Evolutionary conservation across 129 eudicot genomes (phyloP).

Genomic region (Artemisia argyi): DNA sequence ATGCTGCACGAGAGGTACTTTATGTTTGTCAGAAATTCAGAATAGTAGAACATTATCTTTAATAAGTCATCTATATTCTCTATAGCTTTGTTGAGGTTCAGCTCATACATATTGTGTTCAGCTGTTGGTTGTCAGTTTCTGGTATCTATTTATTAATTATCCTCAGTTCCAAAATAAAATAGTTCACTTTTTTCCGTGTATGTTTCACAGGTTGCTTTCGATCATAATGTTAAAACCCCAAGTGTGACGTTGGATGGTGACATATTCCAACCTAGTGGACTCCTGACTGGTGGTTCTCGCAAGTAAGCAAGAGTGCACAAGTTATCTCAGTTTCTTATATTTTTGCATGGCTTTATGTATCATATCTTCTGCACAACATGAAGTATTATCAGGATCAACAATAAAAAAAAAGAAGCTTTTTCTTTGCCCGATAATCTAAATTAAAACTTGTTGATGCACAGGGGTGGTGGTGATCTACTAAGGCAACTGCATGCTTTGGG

Average conservation of each 20-base stretch:
- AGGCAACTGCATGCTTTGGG: conserved; percentile 79
- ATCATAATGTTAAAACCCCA: conserved; percentile 57
- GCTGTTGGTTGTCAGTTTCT: neutral
- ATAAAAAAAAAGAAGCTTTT: conserved; percentile 5
- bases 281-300: conserved; percentile 98
- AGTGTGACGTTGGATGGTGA: conserved; percentile 96
- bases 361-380: neutral
- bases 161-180: neutral
- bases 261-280: conserved; percentile 93
- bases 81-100: neutral
- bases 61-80: neutral
- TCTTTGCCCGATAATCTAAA: neutral
- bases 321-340: no score
- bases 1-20: conserved; percentile 86
- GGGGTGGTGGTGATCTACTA: conserved; percentile 92
- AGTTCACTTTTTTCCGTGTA: neutral
- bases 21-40: neutral
- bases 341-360: no score
- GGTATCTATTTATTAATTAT: neutral
- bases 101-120: conserved; percentile 11
- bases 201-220: conserved; percentile 79
- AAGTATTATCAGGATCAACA: neutral
- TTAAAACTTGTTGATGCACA: conserved; percentile 38
- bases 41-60: neutral
- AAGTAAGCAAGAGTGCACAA: conserved; percentile 44